Percentiles rank a stretch among this genome's conserved stretches.
These are phyloP conservation scores for Pseudozyma hubeiensis DNA, from an alignment of 1,284 basidiomycete species.

Conservation along the genomic window DNA sequence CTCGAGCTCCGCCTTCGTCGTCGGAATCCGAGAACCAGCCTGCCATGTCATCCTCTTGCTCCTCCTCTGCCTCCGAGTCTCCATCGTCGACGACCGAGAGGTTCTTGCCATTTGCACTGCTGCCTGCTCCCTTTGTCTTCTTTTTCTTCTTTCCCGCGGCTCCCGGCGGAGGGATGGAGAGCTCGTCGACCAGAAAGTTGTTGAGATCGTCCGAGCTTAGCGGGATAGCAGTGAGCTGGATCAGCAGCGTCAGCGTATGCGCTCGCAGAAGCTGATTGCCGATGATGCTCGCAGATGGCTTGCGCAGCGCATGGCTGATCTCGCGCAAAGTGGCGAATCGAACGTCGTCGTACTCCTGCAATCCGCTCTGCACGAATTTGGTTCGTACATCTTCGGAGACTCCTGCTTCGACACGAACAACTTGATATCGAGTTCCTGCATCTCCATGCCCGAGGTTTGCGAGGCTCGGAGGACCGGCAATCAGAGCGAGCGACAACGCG, in stretches of 20 bases:
- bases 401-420: constrained; percentile 22
- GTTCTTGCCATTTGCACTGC: constrained; percentile 34
- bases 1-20: constrained; percentile 62
- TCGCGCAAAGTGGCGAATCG: constrained; percentile 93
- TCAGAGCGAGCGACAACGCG: constrained; percentile 40
- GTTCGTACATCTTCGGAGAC: constrained; percentile 55
- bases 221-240: constrained; percentile 84
- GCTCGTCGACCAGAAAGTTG: constrained; percentile 77
- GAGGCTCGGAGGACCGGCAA: constrained; percentile 46
- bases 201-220: constrained; percentile 80
- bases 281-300: constrained; percentile 38
- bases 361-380: constrained; percentile 53
- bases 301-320: constrained; percentile 69
- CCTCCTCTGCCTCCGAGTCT: constrained; percentile 50
- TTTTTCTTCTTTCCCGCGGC: constrained; percentile 23
- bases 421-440: constrained; percentile 31
- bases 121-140: constrained; percentile 33
- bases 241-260: constrained; percentile 82
- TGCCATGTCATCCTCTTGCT: constrained; percentile 72
- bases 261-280: constrained; percentile 67
- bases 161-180: constrained; percentile 68
- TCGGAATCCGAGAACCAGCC: constrained; percentile 68
- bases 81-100: constrained; percentile 63
- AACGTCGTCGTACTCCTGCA: constrained; percentile 75
- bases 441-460: constrained; percentile 33